Evolutionary conservation across 805 yeast genomes (phyloP), one percentile per base, ranked within the genome.

Genomic region (Yarrowia sp.): DNA sequence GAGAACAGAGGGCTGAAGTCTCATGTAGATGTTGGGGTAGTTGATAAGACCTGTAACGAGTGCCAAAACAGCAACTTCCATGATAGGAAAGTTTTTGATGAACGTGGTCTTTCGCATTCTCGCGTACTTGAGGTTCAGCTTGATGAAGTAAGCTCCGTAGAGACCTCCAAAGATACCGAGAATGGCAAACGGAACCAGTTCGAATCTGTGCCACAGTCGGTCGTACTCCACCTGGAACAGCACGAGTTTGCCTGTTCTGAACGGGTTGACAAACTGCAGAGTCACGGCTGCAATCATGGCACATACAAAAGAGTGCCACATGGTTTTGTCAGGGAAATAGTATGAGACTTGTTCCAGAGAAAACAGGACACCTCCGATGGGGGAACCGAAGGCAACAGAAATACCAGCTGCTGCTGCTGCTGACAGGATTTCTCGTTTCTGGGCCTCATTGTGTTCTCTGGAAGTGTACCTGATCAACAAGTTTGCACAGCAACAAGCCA

Each of bases 401-500:
- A 91, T 88, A 5, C 97, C 97, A 0, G 93, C 88, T 0, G 96
- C 93, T 0, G 91, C 84, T 0, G 93, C 90, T 0, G 96, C 92
- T 19, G 89, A 82, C 15, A 88, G 75, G 10, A 91, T 74, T 71
- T 90, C 94, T 69, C 97, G 82, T 69, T 84, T 80, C 40, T 75
- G 56, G 0, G 90, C 91, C 73, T 88, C 91, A 70, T 84, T 85
- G 0, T 74, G 73, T 36, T 74, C 69, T 58, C 78, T 67, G 0
- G 71, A 53, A 3, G 81, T 77, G 65, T 80, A 76, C 3, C 73
- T 65, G 19, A 76, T 73, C 56, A 84, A 75, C 9, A 84, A 68
- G 71, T 78, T 77, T 72, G 87, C 78, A 73, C 87, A 79, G 71
- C 90, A 86, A 72, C 90, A 86, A 0, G 94, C 84, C 4, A 91